phyloP scores from a whole-genome alignment of 495 filamentous ascomycete species.

The Copromyces sp. region DNA sequence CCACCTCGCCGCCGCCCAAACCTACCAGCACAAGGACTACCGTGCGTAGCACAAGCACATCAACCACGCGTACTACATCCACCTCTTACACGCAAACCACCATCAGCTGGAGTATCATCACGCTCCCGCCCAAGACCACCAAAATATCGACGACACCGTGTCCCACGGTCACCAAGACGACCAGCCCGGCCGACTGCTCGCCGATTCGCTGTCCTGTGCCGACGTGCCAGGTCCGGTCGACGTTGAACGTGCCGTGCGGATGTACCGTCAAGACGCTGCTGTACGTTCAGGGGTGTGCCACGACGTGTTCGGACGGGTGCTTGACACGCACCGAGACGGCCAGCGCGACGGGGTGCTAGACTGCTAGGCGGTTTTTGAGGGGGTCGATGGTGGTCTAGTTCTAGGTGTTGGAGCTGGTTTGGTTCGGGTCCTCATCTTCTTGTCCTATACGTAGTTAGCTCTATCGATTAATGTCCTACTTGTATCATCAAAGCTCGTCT shows the following conservation, averaged over 20 bases:
- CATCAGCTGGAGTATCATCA: conserved; percentile 18
- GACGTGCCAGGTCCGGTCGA: conserved; percentile 24
- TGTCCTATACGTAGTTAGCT: background rate
- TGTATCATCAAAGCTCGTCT: background rate
- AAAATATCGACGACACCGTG: conserved; percentile 13
- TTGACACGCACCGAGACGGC: conserved; percentile 24
- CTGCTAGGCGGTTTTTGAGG: background rate
- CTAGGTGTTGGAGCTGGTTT: background rate
- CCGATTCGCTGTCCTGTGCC: conserved; percentile 31
- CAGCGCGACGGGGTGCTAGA: conserved; percentile 8
- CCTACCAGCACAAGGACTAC: background rate
- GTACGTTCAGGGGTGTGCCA: conserved; percentile 30
- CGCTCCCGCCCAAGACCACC: conserved; percentile 11
- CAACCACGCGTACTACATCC: background rate
- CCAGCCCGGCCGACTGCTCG: conserved; percentile 28
- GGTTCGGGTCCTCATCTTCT: background rate
- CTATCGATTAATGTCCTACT: background rate
- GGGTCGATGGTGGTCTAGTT: background rate
- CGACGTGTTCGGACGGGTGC: conserved; percentile 27
- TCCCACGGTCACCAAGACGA: conserved; percentile 31
- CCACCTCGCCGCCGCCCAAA: background rate
- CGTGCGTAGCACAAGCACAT: conserved; percentile 5
- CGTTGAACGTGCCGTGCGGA: conserved; percentile 27
- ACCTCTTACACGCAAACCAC: conserved; percentile 3
- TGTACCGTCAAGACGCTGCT: conserved; percentile 29